Evolutionary conservation across 2,329 filamentous ascomycete genomes (phyloP), one percentile per base, ranked within the genome.

Genomic region (Colletotrichum graminicola): DNA sequence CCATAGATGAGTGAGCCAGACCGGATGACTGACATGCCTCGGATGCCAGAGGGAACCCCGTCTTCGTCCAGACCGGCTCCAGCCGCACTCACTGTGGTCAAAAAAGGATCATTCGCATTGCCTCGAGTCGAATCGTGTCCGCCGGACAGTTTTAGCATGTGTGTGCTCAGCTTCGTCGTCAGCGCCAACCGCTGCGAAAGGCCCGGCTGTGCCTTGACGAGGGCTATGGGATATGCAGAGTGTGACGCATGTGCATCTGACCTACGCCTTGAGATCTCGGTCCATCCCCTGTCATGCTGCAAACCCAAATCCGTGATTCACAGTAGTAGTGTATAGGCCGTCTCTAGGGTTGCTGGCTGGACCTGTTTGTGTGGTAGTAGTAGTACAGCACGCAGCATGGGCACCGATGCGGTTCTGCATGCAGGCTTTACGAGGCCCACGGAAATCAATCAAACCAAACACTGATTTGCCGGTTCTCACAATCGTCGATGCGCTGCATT

Each of bases 191-290:
- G 29, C 29, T 34, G 32, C 36, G 23, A 59, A 59, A 16, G 14
- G 36, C 23, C 14, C n/a, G 55, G 23, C n/a, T 18, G 12, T 41
- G 55, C 55, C 55, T 23, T 14, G 21, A 23, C n/a, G 8, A 23
- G 54, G 43, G 59, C 43, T 10, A 36, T 49, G 29, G 59, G 59
- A 29, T 10, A 47, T 36, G 43, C 43, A 39, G 12, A 21, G 29
- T 21, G 21, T 16, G 45, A 51, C 45, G 32, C 60, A n/a, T 34
- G 29, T 32, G 45, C n/a, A 62, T 62, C 34, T 62, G 11, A 29
- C n/a, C n/a, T 14, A 14, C 34, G 34, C 21, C 21, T 21, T 11
- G 4, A 10, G n/a, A 62, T 23, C 32, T 4, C 32, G 43, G 34
- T 29, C 16, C 16, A 36, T 29, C 16, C 16, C 23, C 34, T 26